Evolutionary conservation across 2,329 filamentous ascomycete species (phyloP), one percentile per base, ranked within the genome.

Genomic region (Fusarium coffeatum): DNA sequence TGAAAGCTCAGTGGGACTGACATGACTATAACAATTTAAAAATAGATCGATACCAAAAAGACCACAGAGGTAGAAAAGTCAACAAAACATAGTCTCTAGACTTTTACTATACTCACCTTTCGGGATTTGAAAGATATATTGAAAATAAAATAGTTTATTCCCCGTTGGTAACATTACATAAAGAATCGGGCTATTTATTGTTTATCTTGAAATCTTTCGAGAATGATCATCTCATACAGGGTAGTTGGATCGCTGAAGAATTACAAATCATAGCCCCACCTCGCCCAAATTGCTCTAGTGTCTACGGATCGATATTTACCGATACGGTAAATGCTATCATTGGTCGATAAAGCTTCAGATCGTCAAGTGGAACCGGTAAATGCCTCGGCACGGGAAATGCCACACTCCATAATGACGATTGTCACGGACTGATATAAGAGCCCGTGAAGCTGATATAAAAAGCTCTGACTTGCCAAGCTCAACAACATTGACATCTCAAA

Each of bases 341-440:
- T 66, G 68, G 68, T n/a, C 7, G 3, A 18, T 1, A 0, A 3
- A 8, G 12, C 3, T 4, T 1, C 18, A 4, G 8, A 18, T 23
- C 9, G 11, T 5, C 10, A 20, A 23, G 47, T 47, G 50, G 59
- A 47, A 66, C 61, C 65, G 61, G 65, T 8, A 51, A 69, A 56
- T 65, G 25, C 61, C 61, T 64, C 61, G 54, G 50, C 45, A 47
- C 47, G 47, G 46, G 30, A 55, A 61, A 62, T 20, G 7, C 25
- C 3, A 2, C 27, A 34, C 61, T 50, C 62, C 54, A 43, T 43
- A 53, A 60, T 60, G 60, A 65, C 61, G 61, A 27, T 28, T 23
- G 7, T 20, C 5, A 28, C 9, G 25, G 18, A 37, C 3, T 15
- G 4, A 28, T 65, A 70, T 71, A 70, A 70, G 63, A 58, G 51